Base-by-base conservation (phyloP, 179 eudicot genomes). In the Amaranthus tricolor region DNA sequence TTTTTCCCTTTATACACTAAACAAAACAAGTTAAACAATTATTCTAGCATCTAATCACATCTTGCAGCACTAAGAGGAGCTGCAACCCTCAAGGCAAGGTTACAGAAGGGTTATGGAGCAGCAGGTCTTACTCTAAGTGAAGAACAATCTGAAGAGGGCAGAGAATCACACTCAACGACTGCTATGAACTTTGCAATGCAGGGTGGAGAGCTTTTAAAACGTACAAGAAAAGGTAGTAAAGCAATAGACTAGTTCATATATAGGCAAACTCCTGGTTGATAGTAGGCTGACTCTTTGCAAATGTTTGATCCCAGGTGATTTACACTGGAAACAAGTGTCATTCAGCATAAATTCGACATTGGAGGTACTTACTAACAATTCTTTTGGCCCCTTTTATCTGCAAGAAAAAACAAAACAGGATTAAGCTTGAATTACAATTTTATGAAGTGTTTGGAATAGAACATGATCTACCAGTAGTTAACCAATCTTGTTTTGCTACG, bases 281-380 rank as follows among this genome's bases (percentile, higher is more conserved):
- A 71, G 43, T 21, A 40, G 16, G 70, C 78, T 80, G 56, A 75
- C 70, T 20, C 53, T 75, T 55, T 52, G 20, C 57, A 52, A 53
- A 60, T 62, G 71, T 76, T 67, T 80, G 19, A 61, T 14, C 66
- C 51, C 89, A 93, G 98, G 98, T 76, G 98, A 82, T 85, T 84
- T 94, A 58, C 98, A 94, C 76, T 94, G 97, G 98, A 94, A 92
- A 79, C 85, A 81, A 76, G 96, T 92, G 65, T 90, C 97, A 20
- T 80, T 94, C 86, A 86, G 84, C 84, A 84, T 92, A 70, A 89
- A 89, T 69, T 85, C 92, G 66, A 81, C 85, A 67, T 76, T 88
- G 83, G 92, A 89, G 94, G 97, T 91, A 86, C 58, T 21, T 19
- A 20, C 17, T 50, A 20, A 20, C 52, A 6, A 2, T 17, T 6